These are phyloP conservation scores for Jimgerdemannia lactiflua DNA, from an alignment of 192 early-diverging fungal genomes.

Conservation along the genomic window DNA sequence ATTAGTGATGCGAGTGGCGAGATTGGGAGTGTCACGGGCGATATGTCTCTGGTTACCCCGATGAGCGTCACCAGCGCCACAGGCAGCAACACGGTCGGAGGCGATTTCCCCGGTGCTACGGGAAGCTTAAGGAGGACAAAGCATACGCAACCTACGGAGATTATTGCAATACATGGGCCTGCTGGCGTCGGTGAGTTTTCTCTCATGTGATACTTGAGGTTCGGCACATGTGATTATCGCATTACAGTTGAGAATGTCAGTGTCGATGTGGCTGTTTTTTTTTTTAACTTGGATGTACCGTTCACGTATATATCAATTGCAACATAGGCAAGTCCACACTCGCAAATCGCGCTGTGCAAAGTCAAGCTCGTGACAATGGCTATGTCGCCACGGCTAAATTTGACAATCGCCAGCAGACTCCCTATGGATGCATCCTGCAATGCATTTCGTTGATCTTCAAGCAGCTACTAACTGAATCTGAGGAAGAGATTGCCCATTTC, in stretches of 20 bases:
- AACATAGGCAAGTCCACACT: background rate
- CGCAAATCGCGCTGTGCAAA: slow-evolving; percentile 17
- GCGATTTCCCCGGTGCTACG: background rate
- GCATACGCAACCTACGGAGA: slow-evolving; percentile 8
- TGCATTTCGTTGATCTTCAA: slow-evolving; percentile 27
- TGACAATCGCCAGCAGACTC: slow-evolving; percentile 22
- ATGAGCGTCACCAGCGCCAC: background rate
- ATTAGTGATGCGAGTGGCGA: background rate
- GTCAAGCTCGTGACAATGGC: slow-evolving; percentile 22
- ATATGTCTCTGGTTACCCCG: background rate
- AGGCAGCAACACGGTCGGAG: background rate
- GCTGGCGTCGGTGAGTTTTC: slow-evolving; percentile 29
- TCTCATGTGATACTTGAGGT: background rate
- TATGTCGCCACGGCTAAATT: slow-evolving; percentile 28
- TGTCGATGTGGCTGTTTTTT: too few relatives aligned
- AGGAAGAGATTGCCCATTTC: slow-evolving; percentile 13
- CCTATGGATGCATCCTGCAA: slow-evolving; percentile 24
- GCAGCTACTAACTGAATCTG: slow-evolving; percentile 29
- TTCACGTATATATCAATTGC: background rate
- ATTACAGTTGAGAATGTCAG: too few relatives aligned
- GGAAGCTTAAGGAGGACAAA: background rate
- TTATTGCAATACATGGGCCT: slow-evolving; percentile 23
- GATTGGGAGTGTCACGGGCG: background rate
- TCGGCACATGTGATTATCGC: too few relatives aligned
- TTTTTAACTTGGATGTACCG: too few relatives aligned